A percentile compares a stretch with the other conserved stretches of the same genome.
Evolutionary conservation across 192 early-diverging fungal genomes (phyloP).

Genomic region (Linnemannia schmuckeri): DNA sequence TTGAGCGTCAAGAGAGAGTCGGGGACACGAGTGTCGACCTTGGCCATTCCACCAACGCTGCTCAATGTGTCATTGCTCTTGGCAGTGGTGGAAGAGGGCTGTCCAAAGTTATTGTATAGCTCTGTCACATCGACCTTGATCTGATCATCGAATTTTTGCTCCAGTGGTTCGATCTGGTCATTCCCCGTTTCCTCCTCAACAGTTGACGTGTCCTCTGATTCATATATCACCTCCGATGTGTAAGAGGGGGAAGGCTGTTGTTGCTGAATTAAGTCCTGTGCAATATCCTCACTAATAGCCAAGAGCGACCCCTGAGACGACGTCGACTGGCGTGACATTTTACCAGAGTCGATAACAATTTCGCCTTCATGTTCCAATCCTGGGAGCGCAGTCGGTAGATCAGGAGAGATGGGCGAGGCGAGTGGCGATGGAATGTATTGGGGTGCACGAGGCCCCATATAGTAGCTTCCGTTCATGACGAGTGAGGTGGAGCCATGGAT

Average conservation of each 20-base stretch:
- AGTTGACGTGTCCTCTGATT: background rate
- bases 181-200: background rate
- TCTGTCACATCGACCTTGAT: constrained; percentile 55
- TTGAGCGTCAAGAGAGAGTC: constrained; percentile 8
- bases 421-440: constrained; percentile 52
- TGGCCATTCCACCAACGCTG: background rate
- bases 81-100: background rate
- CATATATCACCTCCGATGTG: background rate
- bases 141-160: constrained; percentile 8
- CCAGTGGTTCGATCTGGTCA: background rate
- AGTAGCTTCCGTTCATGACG: constrained; percentile 38
- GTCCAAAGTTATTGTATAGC: constrained; percentile 38
- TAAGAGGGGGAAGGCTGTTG: background rate
- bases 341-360: background rate
- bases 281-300: constrained; percentile 8
- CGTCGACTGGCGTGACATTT: background rate
- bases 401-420: constrained; percentile 39
- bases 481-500: constrained; percentile 14
- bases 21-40: background rate
- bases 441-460: constrained; percentile 41
- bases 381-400: background rate
- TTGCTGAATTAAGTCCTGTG: constrained; percentile 1
- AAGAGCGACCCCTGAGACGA: constrained; percentile 29
- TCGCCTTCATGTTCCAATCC: background rate
- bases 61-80: background rate